These are phyloP conservation scores for Phialemoniopsis sp. DNA, from an alignment of 2,329 filamentous ascomycete species.

Conservation along the genomic window DNA sequence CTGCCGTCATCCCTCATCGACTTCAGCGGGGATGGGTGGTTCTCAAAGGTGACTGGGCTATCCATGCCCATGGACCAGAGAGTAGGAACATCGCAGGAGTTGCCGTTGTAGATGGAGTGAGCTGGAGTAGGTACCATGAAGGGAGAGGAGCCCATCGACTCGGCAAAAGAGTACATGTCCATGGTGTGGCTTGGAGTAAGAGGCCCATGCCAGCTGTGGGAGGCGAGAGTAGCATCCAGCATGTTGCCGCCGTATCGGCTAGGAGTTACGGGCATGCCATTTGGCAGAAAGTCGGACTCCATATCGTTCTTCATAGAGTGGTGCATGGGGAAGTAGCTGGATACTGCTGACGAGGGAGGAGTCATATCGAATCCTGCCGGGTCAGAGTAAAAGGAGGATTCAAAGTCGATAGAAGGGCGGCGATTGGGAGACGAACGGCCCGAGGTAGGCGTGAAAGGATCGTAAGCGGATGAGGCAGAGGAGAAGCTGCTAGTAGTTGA, in stretches of 20 bases:
- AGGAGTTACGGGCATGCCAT: conserved; percentile 27
- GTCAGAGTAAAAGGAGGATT: conserved; percentile 22
- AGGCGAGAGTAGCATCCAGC: background rate
- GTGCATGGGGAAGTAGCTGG: conserved; percentile 25
- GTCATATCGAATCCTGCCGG: conserved; percentile 23
- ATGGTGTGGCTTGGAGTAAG: background rate
- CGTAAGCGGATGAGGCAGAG: conserved; percentile 33
- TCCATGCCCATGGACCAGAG: conserved; percentile 2
- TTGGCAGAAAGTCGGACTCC: conserved; percentile 22
- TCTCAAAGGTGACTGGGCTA: conserved; percentile 18
- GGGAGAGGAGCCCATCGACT: background rate
- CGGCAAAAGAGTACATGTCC: background rate
- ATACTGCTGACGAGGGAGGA: conserved; percentile 25
- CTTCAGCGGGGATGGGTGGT: conserved; percentile 17
- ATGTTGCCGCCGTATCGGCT: conserved; percentile 1
- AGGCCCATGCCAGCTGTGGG: background rate
- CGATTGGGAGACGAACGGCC: conserved; percentile 37
- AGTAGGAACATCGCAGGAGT: no score
- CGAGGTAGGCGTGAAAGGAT: conserved; percentile 39
- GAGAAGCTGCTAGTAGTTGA: conserved; percentile 32
- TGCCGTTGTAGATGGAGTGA: conserved; percentile 1
- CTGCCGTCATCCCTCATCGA: conserved; percentile 17
- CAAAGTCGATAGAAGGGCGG: conserved; percentile 28
- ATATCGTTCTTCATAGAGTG: conserved; percentile 23
- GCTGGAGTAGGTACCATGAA: conserved; percentile 4